Base-by-base conservation (phyloP, 108 stramenopile species). In the Cyclotella baltica region DNA sequence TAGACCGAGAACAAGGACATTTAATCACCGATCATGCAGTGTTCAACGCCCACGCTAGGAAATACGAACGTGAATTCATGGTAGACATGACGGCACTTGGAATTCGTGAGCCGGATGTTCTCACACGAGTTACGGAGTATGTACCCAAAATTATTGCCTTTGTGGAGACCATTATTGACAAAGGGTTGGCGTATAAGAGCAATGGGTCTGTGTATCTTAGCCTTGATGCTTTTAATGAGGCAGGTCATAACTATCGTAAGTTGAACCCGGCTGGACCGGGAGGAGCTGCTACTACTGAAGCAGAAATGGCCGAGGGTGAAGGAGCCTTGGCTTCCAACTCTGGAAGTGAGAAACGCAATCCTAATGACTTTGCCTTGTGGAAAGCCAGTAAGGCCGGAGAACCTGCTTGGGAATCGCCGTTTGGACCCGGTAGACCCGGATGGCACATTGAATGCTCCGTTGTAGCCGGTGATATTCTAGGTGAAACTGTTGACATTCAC, bases 361-460 rank as follows among this genome's bases (percentile, higher is more conserved):
- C 88, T 23, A 86, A 88, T 55, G 99, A 99, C 81, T 99, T 99
- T 86, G 99, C 98, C 10, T 85, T 99, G 0, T 99, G 99, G 99
- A 99, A 99, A 84, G 86, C 89, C 6, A 85, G 87, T 83, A 96
- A 97, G 63, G 88, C 90, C 2, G 96, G 95, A n/a, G 99, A 98
- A 86, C 98, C 98, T 0, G 79, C 87, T 20, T 99, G 99, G 99
- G 93, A 95, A 30, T 95, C 93, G 35, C 96, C 98, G 8, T 99
- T 97, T 92, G 99, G 99, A 52, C 77, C 83, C 8, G 99, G 99
- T 31, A 87, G 98, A 35, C 98, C 99, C 16, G 99, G 99, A 28
- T 99, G 98, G 99, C 99, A 99, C 83, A 99, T 99, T 71, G 98
- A 98, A 80, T 99, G 98, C 87, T 88, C 86, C 48, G 98, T 97